A percentile compares a stretch with the other conserved stretches of the same genome.
Evolutionary conservation across 441 rosid genomes (phyloP).

Genomic region (Theobroma grandiflorum): DNA sequence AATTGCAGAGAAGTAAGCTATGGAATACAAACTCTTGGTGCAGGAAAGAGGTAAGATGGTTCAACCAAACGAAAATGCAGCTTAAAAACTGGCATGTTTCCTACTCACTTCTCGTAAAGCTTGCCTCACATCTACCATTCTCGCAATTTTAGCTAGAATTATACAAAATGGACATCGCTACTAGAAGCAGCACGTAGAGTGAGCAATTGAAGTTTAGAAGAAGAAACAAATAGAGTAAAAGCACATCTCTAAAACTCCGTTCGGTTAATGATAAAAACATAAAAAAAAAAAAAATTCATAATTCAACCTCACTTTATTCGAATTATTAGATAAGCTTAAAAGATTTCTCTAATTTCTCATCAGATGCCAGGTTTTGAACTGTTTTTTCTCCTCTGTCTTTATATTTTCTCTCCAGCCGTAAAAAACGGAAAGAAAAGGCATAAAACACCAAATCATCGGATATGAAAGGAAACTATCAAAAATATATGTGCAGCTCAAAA

Average conservation of each 20-base stretch:
- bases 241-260: conserved; percentile 13
- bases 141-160: conserved; percentile 24
- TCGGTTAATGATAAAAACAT: not conserved
- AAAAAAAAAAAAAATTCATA: not conserved
- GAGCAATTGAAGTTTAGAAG: conserved; percentile 1
- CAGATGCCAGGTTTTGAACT: conserved; percentile 2
- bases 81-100: conserved; percentile 1
- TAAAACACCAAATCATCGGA: not conserved
- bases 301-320: conserved; percentile 5
- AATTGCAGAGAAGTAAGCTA: not conserved
- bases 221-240: not conserved
- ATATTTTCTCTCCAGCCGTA: conserved; percentile 21
- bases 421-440: conserved; percentile 16
- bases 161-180: conserved; percentile 17
- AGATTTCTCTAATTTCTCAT: not conserved
- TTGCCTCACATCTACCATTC: conserved; percentile 37
- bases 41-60: not conserved
- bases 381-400: not conserved
- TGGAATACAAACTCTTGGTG: not conserved
- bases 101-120: conserved; percentile 38
- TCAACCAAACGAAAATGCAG: not conserved
- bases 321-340: conserved; percentile 11
- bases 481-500: not conserved
- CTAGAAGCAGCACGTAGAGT: conserved; percentile 16
- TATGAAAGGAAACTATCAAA: not conserved